Evolutionary conservation across 2,329 filamentous ascomycete genomes (phyloP).

Genomic region (Aspergillus clavatus): DNA sequence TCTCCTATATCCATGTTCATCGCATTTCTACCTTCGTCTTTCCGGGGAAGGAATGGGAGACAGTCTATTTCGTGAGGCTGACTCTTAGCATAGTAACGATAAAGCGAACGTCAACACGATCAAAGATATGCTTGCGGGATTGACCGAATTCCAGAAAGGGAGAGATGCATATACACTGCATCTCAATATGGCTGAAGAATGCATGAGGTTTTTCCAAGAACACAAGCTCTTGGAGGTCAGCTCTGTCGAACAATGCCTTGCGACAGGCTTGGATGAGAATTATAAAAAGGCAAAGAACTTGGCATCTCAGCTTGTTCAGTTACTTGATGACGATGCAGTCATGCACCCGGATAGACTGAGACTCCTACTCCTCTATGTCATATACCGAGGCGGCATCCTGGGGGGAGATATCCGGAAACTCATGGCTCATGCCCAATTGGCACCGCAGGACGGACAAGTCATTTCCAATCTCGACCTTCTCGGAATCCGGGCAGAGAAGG

Average conservation of each 20-base stretch:
- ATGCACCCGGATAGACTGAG: conserved; percentile 70
- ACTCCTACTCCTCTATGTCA: conserved; percentile 76
- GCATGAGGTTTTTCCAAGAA: conserved; percentile 86
- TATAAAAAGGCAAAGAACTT: conserved; percentile 85
- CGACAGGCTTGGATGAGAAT: conserved; percentile 90
- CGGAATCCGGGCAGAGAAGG: conserved; percentile 66
- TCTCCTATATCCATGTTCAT: background rate
- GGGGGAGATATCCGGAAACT: conserved; percentile 79
- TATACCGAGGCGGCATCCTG: conserved; percentile 82
- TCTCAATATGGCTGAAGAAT: conserved; percentile 93
- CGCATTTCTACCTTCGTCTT: background rate
- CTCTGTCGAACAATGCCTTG: conserved; percentile 81
- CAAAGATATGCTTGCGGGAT: conserved; percentile 91
- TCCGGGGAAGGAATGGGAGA: conserved; percentile 5
- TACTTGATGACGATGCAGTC: conserved; percentile 81
- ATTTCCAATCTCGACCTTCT: conserved; percentile 73
- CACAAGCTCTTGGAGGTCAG: conserved; percentile 83
- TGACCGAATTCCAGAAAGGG: conserved; percentile 92
- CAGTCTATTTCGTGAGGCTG: background rate
- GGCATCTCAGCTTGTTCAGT: conserved; percentile 74
- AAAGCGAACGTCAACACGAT: conserved; percentile 80
- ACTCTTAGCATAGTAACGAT: conserved; percentile 47
- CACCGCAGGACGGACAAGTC: conserved; percentile 65
- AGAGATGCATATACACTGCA: conserved; percentile 94
- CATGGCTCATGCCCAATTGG: conserved; percentile 74